Percentiles rank a stretch among this genome's conserved stretches.
Conservation (phyloP, 2,329 filamentous ascomycete species). For the Cladophialophora carrionii region DNA sequence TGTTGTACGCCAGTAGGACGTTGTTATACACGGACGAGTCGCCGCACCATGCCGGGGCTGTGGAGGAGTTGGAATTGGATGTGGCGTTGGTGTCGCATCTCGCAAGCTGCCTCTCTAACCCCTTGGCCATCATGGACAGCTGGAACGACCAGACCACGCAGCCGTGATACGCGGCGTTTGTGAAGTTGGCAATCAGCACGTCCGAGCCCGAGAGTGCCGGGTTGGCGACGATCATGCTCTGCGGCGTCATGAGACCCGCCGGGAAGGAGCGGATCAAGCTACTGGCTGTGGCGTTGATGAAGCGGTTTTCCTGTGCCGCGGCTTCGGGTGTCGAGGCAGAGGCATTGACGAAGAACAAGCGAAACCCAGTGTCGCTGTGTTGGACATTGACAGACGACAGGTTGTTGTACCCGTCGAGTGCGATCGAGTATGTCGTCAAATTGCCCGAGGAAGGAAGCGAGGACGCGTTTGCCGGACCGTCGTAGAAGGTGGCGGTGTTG, state of each 20-base stretch:
- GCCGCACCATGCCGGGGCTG: conserved; percentile 56
- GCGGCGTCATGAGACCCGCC: conserved; percentile 59
- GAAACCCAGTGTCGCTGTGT: conserved; percentile 68
- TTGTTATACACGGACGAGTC: conserved; percentile 51
- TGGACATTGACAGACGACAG: conserved; percentile 59
- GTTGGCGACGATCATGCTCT: conserved; percentile 64
- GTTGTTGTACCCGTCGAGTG: conserved; percentile 58
- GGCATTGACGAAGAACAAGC: conserved; percentile 64
- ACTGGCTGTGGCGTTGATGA: conserved; percentile 61
- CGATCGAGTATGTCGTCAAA: conserved; percentile 60
- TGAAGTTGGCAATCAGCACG: conserved; percentile 57
- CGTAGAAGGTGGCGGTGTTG: conserved; percentile 46
- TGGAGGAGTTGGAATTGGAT: background rate
- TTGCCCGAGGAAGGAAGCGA: conserved; percentile 47
- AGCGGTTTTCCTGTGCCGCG: conserved; percentile 59
- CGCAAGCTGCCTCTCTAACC: conserved; percentile 60
- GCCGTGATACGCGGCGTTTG: conserved; percentile 64
- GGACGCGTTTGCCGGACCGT: conserved; percentile 51
- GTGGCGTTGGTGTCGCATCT: conserved; percentile 49
- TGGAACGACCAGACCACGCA: conserved; percentile 70
- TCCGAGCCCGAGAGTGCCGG: conserved; percentile 59
- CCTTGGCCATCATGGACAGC: conserved; percentile 66
- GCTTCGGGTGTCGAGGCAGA: conserved; percentile 49
- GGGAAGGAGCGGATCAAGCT: conserved; percentile 63
- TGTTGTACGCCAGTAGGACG: conserved; percentile 59